These are phyloP conservation scores for Termitomyces sp. DNA, from an alignment of 768 basidiomycete species.

Conservation along the genomic window DNA sequence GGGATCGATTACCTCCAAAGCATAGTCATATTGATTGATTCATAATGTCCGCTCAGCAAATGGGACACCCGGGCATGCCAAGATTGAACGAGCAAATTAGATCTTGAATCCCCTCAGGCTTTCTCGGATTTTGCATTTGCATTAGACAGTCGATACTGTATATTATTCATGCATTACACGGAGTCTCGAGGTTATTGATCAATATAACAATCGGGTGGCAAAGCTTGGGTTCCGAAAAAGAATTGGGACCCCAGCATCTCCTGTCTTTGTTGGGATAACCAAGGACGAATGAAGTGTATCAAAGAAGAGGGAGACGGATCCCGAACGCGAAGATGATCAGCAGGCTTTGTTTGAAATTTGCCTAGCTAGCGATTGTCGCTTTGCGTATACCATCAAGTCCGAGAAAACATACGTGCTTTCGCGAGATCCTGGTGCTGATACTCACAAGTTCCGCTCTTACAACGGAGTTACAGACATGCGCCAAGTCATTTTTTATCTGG, in stretches of 20 bases:
- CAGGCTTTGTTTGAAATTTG: constrained; percentile 24
- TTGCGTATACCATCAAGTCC: constrained; percentile 39
- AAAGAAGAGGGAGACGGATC: constrained; percentile 21
- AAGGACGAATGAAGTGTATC: constrained; percentile 21
- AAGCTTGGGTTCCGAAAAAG: constrained; percentile 21
- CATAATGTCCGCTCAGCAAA: too few relatives aligned
- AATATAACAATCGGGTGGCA: constrained; percentile 27
- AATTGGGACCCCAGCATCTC: constrained; percentile 19
- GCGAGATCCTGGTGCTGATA: constrained; percentile 6
- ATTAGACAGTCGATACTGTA: too few relatives aligned
- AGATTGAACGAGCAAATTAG: too few relatives aligned
- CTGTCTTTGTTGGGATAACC: constrained; percentile 20
- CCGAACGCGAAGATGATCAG: constrained; percentile 22
- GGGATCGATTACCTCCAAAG: too few relatives aligned
- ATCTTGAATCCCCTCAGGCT: too few relatives aligned
- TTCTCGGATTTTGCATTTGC: too few relatives aligned
- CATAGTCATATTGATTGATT: too few relatives aligned
- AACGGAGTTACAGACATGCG: constrained; percentile 17
- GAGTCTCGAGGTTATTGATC: constrained; percentile 40
- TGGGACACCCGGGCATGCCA: too few relatives aligned
- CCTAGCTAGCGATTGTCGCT: constrained; percentile 29
- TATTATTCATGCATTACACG: constrained; percentile 24
- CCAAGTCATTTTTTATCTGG: too few relatives aligned
- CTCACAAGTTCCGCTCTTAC: constrained; percentile 14
- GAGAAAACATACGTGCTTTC: constrained; percentile 20